phyloP scores from a whole-genome alignment of 192 early-diverging fungal species.

The Rhizoclosmatium globosum region DNA sequence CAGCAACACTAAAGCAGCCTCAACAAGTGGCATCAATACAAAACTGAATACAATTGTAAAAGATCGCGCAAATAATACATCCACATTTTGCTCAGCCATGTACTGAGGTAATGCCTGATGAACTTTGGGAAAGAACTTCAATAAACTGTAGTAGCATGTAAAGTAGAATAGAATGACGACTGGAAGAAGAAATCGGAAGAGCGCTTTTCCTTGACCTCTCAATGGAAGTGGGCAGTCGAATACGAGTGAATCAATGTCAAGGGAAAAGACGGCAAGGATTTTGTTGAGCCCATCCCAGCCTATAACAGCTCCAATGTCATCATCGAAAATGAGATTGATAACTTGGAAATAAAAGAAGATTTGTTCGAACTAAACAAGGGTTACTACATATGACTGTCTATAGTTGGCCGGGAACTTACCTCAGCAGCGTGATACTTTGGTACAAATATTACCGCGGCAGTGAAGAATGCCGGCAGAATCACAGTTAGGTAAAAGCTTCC shows the following conservation, averaged over 20 bases:
- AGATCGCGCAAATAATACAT: slow-evolving; percentile 12
- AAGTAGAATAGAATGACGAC: slow-evolving; percentile 10
- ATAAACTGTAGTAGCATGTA: background rate
- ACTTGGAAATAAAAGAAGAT: slow-evolving; percentile 39
- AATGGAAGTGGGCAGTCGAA: slow-evolving; percentile 31
- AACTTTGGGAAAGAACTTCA: slow-evolving; percentile 5
- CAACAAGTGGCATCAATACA: slow-evolving; percentile 31
- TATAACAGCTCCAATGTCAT: slow-evolving; percentile 5
- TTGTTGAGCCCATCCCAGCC: slow-evolving; percentile 12
- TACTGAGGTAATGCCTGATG: slow-evolving; percentile 10
- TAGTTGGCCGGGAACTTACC: too few relatives aligned
- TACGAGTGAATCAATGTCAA: slow-evolving; percentile 32
- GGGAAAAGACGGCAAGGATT: slow-evolving; percentile 27
- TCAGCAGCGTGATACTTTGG: slow-evolving; percentile 27
- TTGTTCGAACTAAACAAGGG: slow-evolving; percentile 10
- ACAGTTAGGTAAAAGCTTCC: background rate
- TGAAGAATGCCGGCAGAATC: background rate
- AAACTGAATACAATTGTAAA: slow-evolving; percentile 22
- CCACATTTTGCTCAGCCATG: slow-evolving; percentile 12
- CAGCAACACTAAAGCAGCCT: slow-evolving; percentile 13
- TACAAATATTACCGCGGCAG: slow-evolving; percentile 17
- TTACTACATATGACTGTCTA: too few relatives aligned
- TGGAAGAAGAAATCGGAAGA: slow-evolving; percentile 38
- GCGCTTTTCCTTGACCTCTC: slow-evolving; percentile 18
- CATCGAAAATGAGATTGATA: slow-evolving; percentile 36